Conservation (phyloP, 352 stramenopile species). For the Globisporangium carolinianum region DNA sequence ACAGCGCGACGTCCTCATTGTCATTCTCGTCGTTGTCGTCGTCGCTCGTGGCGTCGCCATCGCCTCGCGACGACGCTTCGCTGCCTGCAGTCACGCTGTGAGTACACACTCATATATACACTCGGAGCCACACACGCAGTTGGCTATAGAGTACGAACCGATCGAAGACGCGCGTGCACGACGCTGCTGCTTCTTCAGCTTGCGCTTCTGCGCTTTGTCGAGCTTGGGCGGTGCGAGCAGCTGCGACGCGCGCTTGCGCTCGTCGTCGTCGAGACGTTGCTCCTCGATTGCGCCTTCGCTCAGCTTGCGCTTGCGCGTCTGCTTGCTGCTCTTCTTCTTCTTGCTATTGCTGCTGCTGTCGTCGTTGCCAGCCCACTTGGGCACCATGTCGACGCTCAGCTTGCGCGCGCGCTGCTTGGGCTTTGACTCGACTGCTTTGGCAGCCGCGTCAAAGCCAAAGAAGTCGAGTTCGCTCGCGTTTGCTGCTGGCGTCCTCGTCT, state of each 20-base stretch:
- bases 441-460: constrained; percentile 57
- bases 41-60: constrained; percentile 21
- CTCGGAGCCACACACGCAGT: no score
- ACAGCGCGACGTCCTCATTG: constrained; percentile 37
- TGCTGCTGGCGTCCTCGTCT: constrained; percentile 14
- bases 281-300: constrained; percentile 75
- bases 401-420: constrained; percentile 31
- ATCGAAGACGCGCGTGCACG: constrained; percentile 34
- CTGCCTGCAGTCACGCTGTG: constrained; percentile 2
- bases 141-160: constrained; percentile 3
- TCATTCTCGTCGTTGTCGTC: constrained; percentile 18
- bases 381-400: constrained; percentile 67
- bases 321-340: constrained; percentile 54
- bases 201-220: constrained; percentile 28
- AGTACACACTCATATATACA: not conserved
- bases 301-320: constrained; percentile 76
- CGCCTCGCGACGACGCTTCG: constrained; percentile 10
- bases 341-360: constrained; percentile 14
- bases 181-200: constrained; percentile 41
- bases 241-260: constrained; percentile 56
- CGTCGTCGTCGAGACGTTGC: constrained; percentile 57
- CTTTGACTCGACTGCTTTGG: constrained; percentile 19
- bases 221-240: constrained; percentile 53
- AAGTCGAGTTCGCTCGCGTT: constrained; percentile 63
- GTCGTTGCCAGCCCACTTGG: constrained; percentile 55